Percentiles rank a stretch among this genome's conserved stretches.
phyloP scores from a whole-genome alignment of 129 eudicot genomes.

The Tanacetum coccineum region DNA sequence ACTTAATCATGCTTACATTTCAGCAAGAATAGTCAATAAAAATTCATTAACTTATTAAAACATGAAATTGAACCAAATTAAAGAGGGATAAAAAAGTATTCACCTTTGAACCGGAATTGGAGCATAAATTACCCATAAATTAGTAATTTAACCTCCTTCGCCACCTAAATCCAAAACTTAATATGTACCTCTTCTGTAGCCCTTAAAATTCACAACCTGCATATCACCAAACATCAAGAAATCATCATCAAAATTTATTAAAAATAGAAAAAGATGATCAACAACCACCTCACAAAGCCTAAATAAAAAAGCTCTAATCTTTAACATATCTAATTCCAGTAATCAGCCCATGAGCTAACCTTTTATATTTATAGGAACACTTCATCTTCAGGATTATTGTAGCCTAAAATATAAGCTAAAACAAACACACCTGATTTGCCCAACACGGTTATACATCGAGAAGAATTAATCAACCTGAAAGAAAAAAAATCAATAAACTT shows the following conservation, averaged over 20 bases:
- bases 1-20: slow-evolving; percentile 12
- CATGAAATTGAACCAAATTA: slow-evolving; percentile 16
- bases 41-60: slow-evolving; percentile 8
- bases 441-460: too few species aligned
- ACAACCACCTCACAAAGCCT: slow-evolving; percentile 23
- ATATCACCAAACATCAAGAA: slow-evolving; percentile 27
- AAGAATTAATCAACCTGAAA: too few species aligned
- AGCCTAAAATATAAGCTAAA: too few species aligned
- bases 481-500: too few species aligned
- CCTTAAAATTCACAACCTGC: slow-evolving; percentile 37
- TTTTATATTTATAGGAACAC: too few species aligned
- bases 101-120: slow-evolving; percentile 60
- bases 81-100: neutral
- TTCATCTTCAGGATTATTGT: too few species aligned
- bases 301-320: slow-evolving; percentile 18
- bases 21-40: neutral
- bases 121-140: slow-evolving; percentile 69
- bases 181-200: slow-evolving; percentile 47
- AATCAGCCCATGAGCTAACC: too few species aligned
- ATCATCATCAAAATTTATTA: slow-evolving; percentile 7
- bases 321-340: neutral
- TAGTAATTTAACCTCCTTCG: slow-evolving; percentile 43
- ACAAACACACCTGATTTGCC: too few species aligned
- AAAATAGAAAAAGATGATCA: slow-evolving; percentile 22
- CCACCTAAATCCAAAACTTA: slow-evolving; percentile 40